Base-by-base conservation (phyloP, 1,284 basidiomycete species). In the Ustilago xerochloae region DNA sequence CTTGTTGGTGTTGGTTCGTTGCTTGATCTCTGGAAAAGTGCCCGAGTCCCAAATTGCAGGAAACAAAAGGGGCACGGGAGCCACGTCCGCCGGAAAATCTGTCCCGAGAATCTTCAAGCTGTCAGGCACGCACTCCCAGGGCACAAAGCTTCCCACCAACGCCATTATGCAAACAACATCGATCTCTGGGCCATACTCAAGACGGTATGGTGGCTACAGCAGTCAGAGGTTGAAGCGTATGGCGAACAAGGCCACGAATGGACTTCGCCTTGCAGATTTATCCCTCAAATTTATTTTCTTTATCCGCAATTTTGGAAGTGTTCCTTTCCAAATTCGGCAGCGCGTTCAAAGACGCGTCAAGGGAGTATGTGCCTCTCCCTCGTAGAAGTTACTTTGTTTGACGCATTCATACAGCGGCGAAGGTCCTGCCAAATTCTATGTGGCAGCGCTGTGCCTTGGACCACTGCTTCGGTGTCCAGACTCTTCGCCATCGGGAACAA, bases 341-440 rank as follows among this genome's bases (percentile, higher is more conserved):
- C 43, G 63, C 49, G 47, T 38, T 6, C 16, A 28, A 20, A 32
- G 35, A 68, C 55, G 59, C 59, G 59, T 68, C 38, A 22, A 49
- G 18, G 12, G 15, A 20, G 26, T 38, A 24, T 28, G 50, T 7
- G 4, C 24, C 30, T 24, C 26, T 33, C 29, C 6, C 6, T 18
- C 13, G 58, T 67, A 67, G 60, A 68, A 58, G 50, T 63, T 68
- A 58, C 43, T 47, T 39, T 24, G 49, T 38, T 39, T 26, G 49
- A 58, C 51, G 39, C 50, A 38, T 41, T 33, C 24, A 16, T 16
- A 54, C 62, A 52, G 36, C 41, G 30, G 8, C 28, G 38, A 32
- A n/a, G n/a, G 49, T 47, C 52, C 6, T 28, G 1, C 32, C 15
- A 51, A 36, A 18, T 36, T 56, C 60, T 46, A 56, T 47, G 9